A percentile compares a stretch with the other conserved stretches of the same genome.
Evolutionary conservation across 1,284 basidiomycete species (phyloP).

Genomic region (Microbotryum silenes-acaulis): DNA sequence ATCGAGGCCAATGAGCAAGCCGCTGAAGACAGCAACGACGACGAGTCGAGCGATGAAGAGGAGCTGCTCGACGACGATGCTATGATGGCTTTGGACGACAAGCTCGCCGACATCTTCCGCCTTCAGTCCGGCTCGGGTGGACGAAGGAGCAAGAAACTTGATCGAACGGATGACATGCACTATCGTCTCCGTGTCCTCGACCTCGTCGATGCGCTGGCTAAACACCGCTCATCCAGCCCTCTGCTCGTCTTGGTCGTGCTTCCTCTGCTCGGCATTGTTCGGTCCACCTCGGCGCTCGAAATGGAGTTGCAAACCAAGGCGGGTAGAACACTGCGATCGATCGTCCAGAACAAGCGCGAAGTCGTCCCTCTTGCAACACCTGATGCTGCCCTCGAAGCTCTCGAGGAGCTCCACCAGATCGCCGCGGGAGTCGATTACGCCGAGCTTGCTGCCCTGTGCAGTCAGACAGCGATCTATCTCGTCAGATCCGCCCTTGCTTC

Average conservation of each 20-base stretch:
- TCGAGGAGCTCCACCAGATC: slow-evolving; percentile 24
- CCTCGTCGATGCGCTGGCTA: slow-evolving; percentile 28
- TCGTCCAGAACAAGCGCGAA: slow-evolving; percentile 26
- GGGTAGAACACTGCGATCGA: slow-evolving; percentile 21
- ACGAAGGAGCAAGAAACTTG: slow-evolving; percentile 27
- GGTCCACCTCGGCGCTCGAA: slow-evolving; percentile 22
- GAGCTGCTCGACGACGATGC: slow-evolving; percentile 89
- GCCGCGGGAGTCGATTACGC: slow-evolving; percentile 18
- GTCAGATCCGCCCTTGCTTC: slow-evolving; percentile 23
- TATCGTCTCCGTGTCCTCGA: slow-evolving; percentile 32
- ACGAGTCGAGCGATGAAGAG: slow-evolving; percentile 49
- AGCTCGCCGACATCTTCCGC: slow-evolving; percentile 82
- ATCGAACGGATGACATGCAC: slow-evolving; percentile 28
- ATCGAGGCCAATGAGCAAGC: slow-evolving; percentile 44
- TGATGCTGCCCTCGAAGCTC: slow-evolving; percentile 23
- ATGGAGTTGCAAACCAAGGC: slow-evolving; percentile 28
- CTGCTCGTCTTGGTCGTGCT: slow-evolving; percentile 23
- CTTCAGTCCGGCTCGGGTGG: slow-evolving; percentile 45
- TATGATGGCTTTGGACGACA: slow-evolving; percentile 93
- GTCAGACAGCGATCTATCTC: slow-evolving; percentile 26
- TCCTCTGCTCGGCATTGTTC: slow-evolving; percentile 28
- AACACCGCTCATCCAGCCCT: slow-evolving; percentile 20
- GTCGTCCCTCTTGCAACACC: slow-evolving; percentile 4
- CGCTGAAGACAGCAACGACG: slow-evolving; percentile 44
- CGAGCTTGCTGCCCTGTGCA: slow-evolving; percentile 21